Base-by-base conservation (phyloP, 116 monocot species). In the Cymodocea nodosa region DNA sequence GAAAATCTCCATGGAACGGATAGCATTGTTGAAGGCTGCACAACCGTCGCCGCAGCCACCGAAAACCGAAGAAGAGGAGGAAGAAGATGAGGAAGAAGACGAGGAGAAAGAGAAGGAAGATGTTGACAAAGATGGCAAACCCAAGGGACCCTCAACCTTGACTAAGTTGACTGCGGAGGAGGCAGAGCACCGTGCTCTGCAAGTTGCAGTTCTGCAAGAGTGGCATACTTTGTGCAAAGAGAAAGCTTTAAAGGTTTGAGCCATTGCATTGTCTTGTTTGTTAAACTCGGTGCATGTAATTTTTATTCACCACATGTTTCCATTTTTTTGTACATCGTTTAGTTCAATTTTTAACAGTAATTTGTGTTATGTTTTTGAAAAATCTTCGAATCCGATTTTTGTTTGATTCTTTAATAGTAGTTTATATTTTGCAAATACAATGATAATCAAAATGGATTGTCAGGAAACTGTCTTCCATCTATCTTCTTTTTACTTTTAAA, bases 201-300 rank as follows among this genome's bases (percentile, higher is more conserved):
- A 98, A 59, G 86, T 89, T 16, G 89, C 98, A 4, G 98, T 98
- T 24, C 73, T 98, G 35, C 98, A 98, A 66, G 98, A 98, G 63
- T 98, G 98, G 98, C 84, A 98, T 63, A 74, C 74, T 71, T 24
- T 98, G 49, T 80, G 78, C 77, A 98, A 98, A 66, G 98, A 98
- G 68, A 92, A 78, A 54, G 72, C 86, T 16, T 54, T 83, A 12
- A 86, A 79, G 71, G 84, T 63, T 50, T 69, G 48, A 69, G 39
- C 50, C 23, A 62, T 40, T 62, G 18, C 15, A 10, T 34, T 37
- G 37, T 18, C 18, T 9, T 40, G 36, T 62, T 62, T 62, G 62
- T 62, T 62, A 36, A 17, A 39, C n/a, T 62, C 18, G 9, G n/a
- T 16, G 37, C 37, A 12, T 37, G 57, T 57, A 57, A 37, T 37